These are phyloP conservation scores for Tephrocybe sp. DNA, from an alignment of 768 basidiomycete genomes.

Conservation along the genomic window DNA sequence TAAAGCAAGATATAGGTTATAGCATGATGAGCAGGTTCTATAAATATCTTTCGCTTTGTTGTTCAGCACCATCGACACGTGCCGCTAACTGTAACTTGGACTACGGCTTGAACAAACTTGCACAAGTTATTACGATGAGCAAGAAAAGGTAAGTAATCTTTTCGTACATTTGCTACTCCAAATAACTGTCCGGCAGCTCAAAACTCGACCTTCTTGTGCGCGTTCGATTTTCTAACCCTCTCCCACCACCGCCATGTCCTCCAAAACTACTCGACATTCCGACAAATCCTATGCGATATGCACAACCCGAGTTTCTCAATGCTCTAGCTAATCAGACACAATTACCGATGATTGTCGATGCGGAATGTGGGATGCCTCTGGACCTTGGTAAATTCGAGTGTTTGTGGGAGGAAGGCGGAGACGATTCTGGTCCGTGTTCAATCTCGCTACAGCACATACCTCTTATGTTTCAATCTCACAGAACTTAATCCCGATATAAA, in stretches of 20 bases:
- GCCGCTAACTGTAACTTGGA: too few species aligned
- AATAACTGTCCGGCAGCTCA: slow-evolving; percentile 26
- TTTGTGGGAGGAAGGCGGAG: slow-evolving; percentile 78
- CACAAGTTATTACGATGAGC: slow-evolving; percentile 21
- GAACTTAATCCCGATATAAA: slow-evolving; percentile 64
- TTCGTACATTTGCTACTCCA: not conserved
- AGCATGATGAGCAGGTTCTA: too few species aligned
- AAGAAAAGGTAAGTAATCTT: slow-evolving; percentile 20
- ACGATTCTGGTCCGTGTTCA: slow-evolving; percentile 53
- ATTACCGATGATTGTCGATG: slow-evolving; percentile 94
- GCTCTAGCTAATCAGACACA: slow-evolving; percentile 77
- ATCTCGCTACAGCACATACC: not conserved
- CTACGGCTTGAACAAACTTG: too few species aligned
- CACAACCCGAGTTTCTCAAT: slow-evolving; percentile 81
- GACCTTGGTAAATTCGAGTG: slow-evolving; percentile 82
- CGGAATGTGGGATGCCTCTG: slow-evolving; percentile 95
- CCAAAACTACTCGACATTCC: slow-evolving; percentile 91
- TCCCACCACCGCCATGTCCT: slow-evolving; percentile 95
- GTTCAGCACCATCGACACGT: too few species aligned
- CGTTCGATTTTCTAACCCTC: slow-evolving; percentile 90
- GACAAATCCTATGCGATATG: slow-evolving; percentile 87
- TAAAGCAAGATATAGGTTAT: not conserved
- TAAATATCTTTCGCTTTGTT: too few species aligned
- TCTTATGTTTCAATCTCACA: not conserved
- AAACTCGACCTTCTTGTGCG: slow-evolving; percentile 91